Conservation (phyloP, 140 eudicot species). For the Flaveria floridana region DNA sequence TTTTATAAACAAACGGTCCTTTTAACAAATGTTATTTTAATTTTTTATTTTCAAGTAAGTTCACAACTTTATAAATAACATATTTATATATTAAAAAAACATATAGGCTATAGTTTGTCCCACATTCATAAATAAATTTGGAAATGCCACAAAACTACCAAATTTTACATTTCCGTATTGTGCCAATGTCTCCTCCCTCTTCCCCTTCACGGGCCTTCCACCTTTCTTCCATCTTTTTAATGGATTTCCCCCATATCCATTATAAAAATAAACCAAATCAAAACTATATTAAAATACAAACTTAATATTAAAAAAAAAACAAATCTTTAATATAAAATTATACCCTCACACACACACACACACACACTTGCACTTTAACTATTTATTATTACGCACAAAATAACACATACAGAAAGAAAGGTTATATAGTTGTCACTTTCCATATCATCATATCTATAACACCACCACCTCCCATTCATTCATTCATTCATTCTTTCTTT, state of each 20-base stretch:
- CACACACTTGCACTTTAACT: neutral
- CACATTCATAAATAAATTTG: neutral
- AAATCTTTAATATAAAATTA: neutral
- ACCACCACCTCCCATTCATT: slow-evolving; percentile 23
- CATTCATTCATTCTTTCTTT: slow-evolving; percentile 23
- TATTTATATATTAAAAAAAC: neutral
- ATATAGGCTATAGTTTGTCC: neutral
- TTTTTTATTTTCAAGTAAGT: neutral
- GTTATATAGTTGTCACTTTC: slow-evolving; percentile 35
- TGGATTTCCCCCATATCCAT: slow-evolving; percentile 19
- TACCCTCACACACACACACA: neutral
- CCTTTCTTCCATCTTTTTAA: slow-evolving; percentile 19
- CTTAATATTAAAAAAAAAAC: neutral
- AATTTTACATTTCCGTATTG: slow-evolving; percentile 21
- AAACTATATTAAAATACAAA: neutral
- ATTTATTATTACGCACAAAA: neutral
- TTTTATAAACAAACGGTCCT: too few relatives aligned
- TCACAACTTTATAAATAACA: neutral
- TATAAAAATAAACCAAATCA: slow-evolving; percentile 19
- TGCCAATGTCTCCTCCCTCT: slow-evolving; percentile 21
- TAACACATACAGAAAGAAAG: slow-evolving; percentile 13
- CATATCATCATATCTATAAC: slow-evolving; percentile 34
- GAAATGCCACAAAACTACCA: slow-evolving; percentile 22
- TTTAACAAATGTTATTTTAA: too few relatives aligned
- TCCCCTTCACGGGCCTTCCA: slow-evolving; percentile 29